Evolutionary conservation across 768 basidiomycete species (phyloP).

Genomic region (Suillus fuscotomentosus): DNA sequence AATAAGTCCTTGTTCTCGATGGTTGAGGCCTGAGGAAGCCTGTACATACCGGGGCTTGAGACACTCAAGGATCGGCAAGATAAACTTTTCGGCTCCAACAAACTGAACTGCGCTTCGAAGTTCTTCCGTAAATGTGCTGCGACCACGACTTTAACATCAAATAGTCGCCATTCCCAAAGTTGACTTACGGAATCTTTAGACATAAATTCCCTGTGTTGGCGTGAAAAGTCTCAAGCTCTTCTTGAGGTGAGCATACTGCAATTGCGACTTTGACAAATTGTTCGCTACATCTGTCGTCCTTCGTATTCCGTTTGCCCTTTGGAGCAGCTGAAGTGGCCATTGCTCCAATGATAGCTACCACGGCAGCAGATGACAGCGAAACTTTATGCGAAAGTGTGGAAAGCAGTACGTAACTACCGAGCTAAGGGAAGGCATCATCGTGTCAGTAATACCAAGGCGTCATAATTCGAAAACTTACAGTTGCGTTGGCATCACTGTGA

Average conservation of each 20-base stretch:
- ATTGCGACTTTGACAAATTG: constrained; percentile 68
- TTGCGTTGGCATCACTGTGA: constrained; percentile 45
- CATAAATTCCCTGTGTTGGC: constrained; percentile 39
- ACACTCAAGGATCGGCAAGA: constrained; percentile 48
- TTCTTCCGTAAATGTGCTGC: constrained; percentile 48
- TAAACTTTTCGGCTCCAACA: constrained; percentile 54
- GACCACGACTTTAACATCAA: not conserved
- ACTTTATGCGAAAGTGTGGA: constrained; percentile 68
- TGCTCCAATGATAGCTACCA: constrained; percentile 54
- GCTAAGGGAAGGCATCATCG: constrained; percentile 33
- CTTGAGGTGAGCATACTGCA: constrained; percentile 64
- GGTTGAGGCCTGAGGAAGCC: too few relatives aligned
- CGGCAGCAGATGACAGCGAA: constrained; percentile 52
- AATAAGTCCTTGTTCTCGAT: not conserved
- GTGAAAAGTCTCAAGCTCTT: constrained; percentile 47
- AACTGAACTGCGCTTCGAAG: constrained; percentile 43
- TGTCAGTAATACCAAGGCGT: constrained; percentile 1
- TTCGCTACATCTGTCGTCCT: constrained; percentile 41
- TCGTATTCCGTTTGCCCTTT: constrained; percentile 17
- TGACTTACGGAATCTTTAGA: constrained; percentile 47
- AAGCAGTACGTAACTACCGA: constrained; percentile 74
- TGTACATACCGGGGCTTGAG: constrained; percentile 40
- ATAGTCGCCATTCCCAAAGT: not conserved
- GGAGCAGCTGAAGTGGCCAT: constrained; percentile 49
- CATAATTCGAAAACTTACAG: constrained; percentile 39